Evolutionary conservation across 1,284 basidiomycete genomes (phyloP), one percentile per base, ranked within the genome.

Genomic region (Marasmius sp.): DNA sequence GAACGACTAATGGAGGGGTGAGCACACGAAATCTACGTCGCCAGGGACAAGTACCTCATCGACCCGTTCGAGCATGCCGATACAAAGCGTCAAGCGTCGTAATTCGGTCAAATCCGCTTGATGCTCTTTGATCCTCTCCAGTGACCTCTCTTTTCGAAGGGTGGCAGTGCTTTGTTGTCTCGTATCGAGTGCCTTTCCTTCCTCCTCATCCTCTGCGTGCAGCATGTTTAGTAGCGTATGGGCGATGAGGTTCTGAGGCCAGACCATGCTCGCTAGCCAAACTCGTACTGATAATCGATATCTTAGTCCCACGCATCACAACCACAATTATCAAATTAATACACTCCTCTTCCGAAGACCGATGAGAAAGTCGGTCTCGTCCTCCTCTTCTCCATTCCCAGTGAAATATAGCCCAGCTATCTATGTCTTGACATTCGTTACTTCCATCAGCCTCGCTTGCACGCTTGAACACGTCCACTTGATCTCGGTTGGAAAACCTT

Each of bases 221-320:
- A 99, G 80, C 2, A 96, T 97, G 72, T 99, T 99, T 71, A 99
- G 81, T 57, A 97, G 79, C 14, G 97, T 97, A 67, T 95, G 95
- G 0, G 87, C 85, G 50, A 97, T 91, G 38, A 99, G 81, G 71
- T 97, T 95, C 72, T 93, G 89, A 0, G 97, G 97, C 97, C 97
- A 99, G 57, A 99, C 91, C 93, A 99, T 95, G 65, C 91, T 92
- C 2, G 96, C 95, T 0, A 97, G 97, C 91, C 91, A 95, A 0
- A 97, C 93, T n/a, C n/a, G n/a, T n/a, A n/a, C n/a, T n/a, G n/a
- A n/a, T n/a, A n/a, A n/a, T n/a, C n/a, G n/a, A n/a, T n/a, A n/a
- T n/a, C n/a, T n/a, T n/a, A n/a, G n/a, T n/a, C n/a, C n/a, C n/a
- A n/a, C n/a, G n/a, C n/a, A n/a, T n/a, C n/a, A n/a, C n/a, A n/a